Base-by-base conservation (phyloP, 768 basidiomycete species). In the Albatrellus ellisii region DNA sequence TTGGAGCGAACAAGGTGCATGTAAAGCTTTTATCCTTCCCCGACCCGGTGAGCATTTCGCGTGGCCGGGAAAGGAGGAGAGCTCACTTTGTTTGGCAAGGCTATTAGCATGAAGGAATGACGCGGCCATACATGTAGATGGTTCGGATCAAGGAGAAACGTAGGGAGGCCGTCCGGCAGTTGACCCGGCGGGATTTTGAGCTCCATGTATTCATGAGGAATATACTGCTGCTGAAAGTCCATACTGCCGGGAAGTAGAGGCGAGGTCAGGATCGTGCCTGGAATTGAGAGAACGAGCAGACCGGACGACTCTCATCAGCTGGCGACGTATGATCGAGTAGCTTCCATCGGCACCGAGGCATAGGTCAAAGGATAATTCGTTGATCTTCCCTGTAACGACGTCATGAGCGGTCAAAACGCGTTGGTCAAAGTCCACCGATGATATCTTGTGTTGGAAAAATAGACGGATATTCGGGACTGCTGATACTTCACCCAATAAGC, bases 101-200 rank as follows among this genome's bases (percentile, higher is more conserved):
- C 94, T 55, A 99, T 97, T 54, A 99, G 76, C 94, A 99, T 99
- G 71, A 98, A 98, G 36, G 90, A 88, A 62, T 91, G 87, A 57
- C 94, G 83, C 50, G 94, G 95, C 94, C 94, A 99, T 55, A 99
- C 97, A 66, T 99, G 94, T 52, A 99, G 79, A 62, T 98, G 86
- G 61, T 85, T 83, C 54, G 87, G 85, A 70, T 92, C 89, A 61
- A 99, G 79, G 45, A 78, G 67, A 67, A 84, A 98, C 21, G 65
- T 67, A 48, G 78, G 65, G 46, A 70, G 68, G 58, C 74, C 85
- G 59, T 67, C 63, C 53, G 57, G 55, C 60, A 72, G 71, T 57
- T 63, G 60, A 44, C 79, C 79, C 59, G 92, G 74, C 55, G 90
- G 89, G 76, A 99, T 89, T 67, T 82, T 87, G 46, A 98, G 73